Conservation (phyloP, 129 eudicot species). For the Lactuca saligna region DNA sequence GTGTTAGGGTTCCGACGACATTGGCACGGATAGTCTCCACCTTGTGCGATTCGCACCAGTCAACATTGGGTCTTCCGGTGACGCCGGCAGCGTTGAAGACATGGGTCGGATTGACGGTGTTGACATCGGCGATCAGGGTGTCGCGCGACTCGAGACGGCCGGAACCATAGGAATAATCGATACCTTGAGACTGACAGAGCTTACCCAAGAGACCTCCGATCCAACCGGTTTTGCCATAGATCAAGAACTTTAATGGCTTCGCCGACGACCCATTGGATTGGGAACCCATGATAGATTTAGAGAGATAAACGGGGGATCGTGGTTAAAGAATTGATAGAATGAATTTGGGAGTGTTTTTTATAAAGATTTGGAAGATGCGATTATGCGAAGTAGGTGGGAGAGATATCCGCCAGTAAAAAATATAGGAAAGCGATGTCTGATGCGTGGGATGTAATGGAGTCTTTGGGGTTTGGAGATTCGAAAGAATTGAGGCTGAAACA, state of each 20-base stretch:
- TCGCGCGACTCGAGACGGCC: slow-evolving; percentile 58
- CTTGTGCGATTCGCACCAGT: slow-evolving; percentile 70
- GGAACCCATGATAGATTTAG: slow-evolving; percentile 42
- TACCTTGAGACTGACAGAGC: slow-evolving; percentile 46
- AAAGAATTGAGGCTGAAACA: slow-evolving; percentile 10
- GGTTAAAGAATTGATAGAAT: neutral
- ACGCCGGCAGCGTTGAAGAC: slow-evolving; percentile 74
- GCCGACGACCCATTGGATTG: slow-evolving; percentile 33
- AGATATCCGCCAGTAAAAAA: slow-evolving; percentile 21
- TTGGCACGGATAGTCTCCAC: slow-evolving; percentile 64
- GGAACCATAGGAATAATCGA: slow-evolving; percentile 43
- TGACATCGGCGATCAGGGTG: slow-evolving; percentile 42
- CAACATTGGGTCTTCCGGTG: slow-evolving; percentile 66
- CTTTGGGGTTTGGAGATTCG: neutral
- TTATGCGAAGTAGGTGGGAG: slow-evolving; percentile 27
- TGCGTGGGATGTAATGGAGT: neutral
- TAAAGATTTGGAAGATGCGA: slow-evolving; percentile 15
- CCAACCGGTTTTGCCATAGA: slow-evolving; percentile 74
- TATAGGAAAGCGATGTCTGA: slow-evolving; percentile 8
- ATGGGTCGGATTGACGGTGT: slow-evolving; percentile 47
- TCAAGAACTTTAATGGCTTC: slow-evolving; percentile 45
- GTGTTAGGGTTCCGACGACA: slow-evolving; percentile 61
- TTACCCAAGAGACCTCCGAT: slow-evolving; percentile 61
- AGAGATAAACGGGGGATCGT: neutral
- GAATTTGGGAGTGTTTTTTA: slow-evolving; percentile 8